phyloP scores from a whole-genome alignment of 75 land plant genomes.

The Isoetes taiwanensis region DNA sequence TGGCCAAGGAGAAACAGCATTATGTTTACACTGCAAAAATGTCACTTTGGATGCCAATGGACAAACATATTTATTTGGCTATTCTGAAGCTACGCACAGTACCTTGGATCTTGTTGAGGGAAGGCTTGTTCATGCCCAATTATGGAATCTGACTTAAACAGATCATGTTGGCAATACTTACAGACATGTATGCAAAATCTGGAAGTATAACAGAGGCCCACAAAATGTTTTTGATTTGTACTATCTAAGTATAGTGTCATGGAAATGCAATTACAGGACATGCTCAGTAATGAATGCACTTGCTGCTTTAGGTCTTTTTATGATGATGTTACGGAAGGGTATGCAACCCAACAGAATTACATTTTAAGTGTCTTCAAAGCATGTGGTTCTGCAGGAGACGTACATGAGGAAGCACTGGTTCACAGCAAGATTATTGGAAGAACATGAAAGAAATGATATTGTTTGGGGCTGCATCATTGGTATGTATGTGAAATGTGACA shows the following conservation, averaged over 20 bases:
- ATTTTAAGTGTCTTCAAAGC: constrained; percentile 37
- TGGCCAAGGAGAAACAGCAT: too few species aligned
- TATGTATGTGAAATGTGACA: constrained; percentile 72
- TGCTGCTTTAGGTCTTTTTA: constrained; percentile 32
- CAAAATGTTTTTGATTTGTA: constrained; percentile 29
- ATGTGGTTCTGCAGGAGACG: constrained; percentile 31
- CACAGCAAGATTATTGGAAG: constrained; percentile 30
- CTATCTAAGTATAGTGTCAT: constrained; percentile 21
- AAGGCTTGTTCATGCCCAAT: not conserved
- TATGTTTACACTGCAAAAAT: too few species aligned
- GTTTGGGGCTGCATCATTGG: constrained; percentile 36
- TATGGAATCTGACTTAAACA: not conserved
- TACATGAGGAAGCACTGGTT: constrained; percentile 27
- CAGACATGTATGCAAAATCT: constrained; percentile 32
- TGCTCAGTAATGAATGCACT: constrained; percentile 18
- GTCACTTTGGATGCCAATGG: too few species aligned
- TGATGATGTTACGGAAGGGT: constrained; percentile 23
- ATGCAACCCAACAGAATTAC: constrained; percentile 32
- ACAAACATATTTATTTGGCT: constrained; percentile 52
- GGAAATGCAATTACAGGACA: constrained; percentile 47
- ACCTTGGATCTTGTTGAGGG: constrained; percentile 16
- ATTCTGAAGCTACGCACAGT: constrained; percentile 47
- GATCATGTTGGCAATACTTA: constrained; percentile 17
- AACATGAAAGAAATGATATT: constrained; percentile 20
- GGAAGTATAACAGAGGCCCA: constrained; percentile 11